phyloP scores from a whole-genome alignment of 2,329 filamentous ascomycete species.

The Zymoseptoria crescenta region DNA sequence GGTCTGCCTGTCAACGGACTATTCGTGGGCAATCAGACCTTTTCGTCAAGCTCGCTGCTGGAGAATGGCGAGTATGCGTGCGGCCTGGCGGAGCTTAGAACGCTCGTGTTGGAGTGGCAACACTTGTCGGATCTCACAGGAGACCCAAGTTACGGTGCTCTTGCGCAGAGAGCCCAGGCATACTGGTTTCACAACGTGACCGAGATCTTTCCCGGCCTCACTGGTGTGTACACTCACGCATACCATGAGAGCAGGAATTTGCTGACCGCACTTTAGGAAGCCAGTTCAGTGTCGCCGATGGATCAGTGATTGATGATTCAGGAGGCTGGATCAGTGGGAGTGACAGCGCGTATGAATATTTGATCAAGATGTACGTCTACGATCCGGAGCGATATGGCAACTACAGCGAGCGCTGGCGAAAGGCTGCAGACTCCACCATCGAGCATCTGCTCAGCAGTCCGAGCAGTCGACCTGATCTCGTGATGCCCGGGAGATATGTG shows the following conservation, averaged over 20 bases:
- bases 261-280: conserved; percentile 1
- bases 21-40: conserved; percentile 17
- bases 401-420: conserved; percentile 23
- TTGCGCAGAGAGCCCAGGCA: conserved; percentile 11
- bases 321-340: conserved; percentile 29
- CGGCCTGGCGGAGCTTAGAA: conserved; percentile 13
- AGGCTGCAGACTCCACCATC: conserved; percentile 28
- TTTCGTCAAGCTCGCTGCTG: conserved; percentile 2
- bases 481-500: conserved; percentile 1
- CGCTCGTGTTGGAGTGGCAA: conserved; percentile 20
- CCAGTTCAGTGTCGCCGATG: conserved; percentile 17
- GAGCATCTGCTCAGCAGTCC: conserved; percentile 13
- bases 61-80: conserved; percentile 18
- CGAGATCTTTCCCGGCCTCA: conserved; percentile 23
- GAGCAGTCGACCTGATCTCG: conserved; percentile 1
- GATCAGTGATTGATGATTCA: conserved; percentile 22
- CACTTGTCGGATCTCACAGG: conserved; percentile 21
- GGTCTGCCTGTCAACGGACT: conserved; percentile 14
- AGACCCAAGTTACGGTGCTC: conserved; percentile 9
- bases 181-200: conserved; percentile 9
- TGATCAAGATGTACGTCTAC: conserved; percentile 30
- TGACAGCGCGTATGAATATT: conserved; percentile 29
- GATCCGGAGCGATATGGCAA: conserved; percentile 15
- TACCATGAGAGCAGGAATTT: too few species aligned
- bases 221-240: too few species aligned